Conservation (phyloP, 345 rosid genomes). For the Hibiscus trionum region DNA sequence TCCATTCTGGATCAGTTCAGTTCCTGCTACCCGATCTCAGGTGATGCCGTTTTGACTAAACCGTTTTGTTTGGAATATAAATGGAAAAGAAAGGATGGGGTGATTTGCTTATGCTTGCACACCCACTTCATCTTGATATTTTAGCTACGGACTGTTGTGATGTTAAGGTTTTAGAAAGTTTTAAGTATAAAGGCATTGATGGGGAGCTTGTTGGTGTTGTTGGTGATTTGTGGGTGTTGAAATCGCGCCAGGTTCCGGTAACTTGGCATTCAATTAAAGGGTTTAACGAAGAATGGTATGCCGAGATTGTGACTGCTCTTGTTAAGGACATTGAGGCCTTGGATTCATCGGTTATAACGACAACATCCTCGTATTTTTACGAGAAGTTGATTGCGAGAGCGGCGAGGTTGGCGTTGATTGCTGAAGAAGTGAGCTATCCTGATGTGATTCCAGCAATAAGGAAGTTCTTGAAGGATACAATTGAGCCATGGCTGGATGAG, state of each 20-base stretch:
- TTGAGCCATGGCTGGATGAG: conserved; percentile 87
- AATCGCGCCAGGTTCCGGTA: conserved; percentile 49
- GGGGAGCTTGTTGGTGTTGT: conserved; percentile 83
- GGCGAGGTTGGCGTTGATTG: conserved; percentile 81
- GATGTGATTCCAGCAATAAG: conserved; percentile 61
- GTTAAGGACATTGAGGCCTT: conserved; percentile 57
- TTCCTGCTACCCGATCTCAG: conserved; percentile 73
- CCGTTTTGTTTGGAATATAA: conserved; percentile 71
- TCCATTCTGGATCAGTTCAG: conserved; percentile 69
- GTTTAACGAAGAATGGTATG: conserved; percentile 34
- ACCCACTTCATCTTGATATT: conserved; percentile 73
- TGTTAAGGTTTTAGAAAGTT: conserved; percentile 44
- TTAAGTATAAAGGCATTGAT: conserved; percentile 66
- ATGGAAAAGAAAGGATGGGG: conserved; percentile 89
- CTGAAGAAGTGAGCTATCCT: conserved; percentile 60
- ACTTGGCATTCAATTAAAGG: conserved; percentile 90
- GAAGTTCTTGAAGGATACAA: conserved; percentile 61
- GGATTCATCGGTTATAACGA: conserved; percentile 35
- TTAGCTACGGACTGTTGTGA: conserved; percentile 30
- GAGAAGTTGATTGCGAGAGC: conserved; percentile 83
- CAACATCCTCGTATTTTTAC: conserved; percentile 64
- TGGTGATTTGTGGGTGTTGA: conserved; percentile 75
- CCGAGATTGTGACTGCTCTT: conserved; percentile 61
- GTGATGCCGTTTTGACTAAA: conserved; percentile 52
- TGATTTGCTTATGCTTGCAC: conserved; percentile 84